A percentile compares a stretch with the other conserved stretches of the same genome.
phyloP scores from a whole-genome alignment of 208 protist species.

The Phytomonas sp. region DNA sequence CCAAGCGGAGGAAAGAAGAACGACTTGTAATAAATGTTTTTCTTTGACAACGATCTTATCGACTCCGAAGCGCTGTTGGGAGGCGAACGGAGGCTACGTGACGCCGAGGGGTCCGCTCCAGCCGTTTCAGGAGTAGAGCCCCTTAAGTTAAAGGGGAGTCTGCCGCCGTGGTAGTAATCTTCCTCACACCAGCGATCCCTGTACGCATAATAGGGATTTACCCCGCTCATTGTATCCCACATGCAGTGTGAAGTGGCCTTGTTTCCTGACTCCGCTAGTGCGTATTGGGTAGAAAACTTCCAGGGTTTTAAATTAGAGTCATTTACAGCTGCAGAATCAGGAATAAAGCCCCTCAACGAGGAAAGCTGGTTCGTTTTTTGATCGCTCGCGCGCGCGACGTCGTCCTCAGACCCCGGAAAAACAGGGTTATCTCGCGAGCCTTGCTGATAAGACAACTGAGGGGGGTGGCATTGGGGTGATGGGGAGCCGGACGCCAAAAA shows the following conservation, averaged over 20 bases:
- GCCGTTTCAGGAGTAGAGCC: not conserved
- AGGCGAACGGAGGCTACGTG: not conserved
- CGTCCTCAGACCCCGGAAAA: not conserved
- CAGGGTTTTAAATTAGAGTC: not conserved
- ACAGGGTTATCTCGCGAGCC: not conserved
- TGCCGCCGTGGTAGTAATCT: not conserved
- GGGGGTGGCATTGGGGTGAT: not conserved
- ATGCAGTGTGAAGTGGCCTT: not conserved
- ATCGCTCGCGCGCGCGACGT: not conserved
- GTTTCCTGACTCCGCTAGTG: not conserved
- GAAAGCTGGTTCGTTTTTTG: not conserved
- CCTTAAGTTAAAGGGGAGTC: not conserved
- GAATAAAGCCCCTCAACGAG: not conserved
- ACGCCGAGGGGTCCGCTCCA: not conserved
- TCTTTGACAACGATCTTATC: not conserved
- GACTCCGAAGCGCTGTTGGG: constrained; percentile 3
- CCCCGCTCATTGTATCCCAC: not conserved
- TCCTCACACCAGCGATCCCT: not conserved
- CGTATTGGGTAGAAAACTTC: not conserved
- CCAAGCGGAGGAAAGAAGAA: constrained; percentile 20
- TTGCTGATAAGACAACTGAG: not conserved
- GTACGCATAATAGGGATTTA: not conserved
- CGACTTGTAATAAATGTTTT: constrained; percentile 14
- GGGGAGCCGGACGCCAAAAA: not conserved
- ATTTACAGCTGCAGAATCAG: not conserved